Conservation (phyloP, 345 rosid species). For the Abelmoschus esculentus region DNA sequence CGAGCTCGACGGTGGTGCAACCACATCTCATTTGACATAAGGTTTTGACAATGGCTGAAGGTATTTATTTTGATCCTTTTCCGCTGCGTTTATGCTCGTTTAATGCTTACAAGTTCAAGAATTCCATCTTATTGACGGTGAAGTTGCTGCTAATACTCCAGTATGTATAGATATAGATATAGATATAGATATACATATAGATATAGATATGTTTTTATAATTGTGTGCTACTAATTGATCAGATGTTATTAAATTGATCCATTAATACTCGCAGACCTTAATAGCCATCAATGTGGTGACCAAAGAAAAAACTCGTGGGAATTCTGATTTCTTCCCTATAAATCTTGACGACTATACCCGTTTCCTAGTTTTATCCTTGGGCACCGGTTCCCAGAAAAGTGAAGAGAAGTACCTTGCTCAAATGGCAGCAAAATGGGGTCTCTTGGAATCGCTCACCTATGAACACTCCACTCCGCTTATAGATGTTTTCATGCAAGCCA, state of each 20-base stretch:
- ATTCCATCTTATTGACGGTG: too few species aligned
- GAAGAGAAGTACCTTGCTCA: constrained; percentile 37
- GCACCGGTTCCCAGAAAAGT: constrained; percentile 36
- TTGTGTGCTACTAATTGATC: too few species aligned
- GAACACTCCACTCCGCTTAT: constrained; percentile 42
- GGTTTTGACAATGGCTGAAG: too few species aligned
- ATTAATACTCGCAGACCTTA: background rate
- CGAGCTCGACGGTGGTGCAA: too few species aligned
- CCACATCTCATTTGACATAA: too few species aligned
- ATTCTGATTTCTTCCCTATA: constrained; percentile 21
- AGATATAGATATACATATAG: too few species aligned
- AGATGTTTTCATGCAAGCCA: constrained; percentile 51
- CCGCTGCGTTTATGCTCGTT: too few species aligned
- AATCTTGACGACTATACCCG: constrained; percentile 41
- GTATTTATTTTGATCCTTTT: too few species aligned
- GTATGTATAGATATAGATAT: too few species aligned
- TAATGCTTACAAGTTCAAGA: too few species aligned
- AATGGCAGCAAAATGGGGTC: constrained; percentile 53
- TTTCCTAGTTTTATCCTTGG: constrained; percentile 45
- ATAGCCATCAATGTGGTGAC: constrained; percentile 37
- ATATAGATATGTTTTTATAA: background rate
- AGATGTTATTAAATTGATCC: too few species aligned
- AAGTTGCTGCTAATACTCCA: constrained; percentile 66
- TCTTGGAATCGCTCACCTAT: constrained; percentile 51
- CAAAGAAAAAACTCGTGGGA: constrained; percentile 19